phyloP scores from a whole-genome alignment of 192 early-diverging fungal genomes.

The Linnemannia zychae region DNA sequence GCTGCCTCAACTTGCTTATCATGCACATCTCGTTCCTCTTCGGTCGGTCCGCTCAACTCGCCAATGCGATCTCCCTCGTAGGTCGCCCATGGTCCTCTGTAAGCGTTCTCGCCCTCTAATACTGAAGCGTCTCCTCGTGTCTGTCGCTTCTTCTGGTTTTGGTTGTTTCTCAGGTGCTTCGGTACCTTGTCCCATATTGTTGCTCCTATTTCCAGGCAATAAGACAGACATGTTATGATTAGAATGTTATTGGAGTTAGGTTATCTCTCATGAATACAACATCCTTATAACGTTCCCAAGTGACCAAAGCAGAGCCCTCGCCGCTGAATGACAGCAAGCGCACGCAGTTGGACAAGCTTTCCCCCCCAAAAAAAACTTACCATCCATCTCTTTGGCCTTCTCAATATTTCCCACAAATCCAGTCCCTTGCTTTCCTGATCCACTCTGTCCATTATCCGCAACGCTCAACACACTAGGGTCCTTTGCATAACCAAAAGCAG shows the following conservation, averaged over 20 bases:
- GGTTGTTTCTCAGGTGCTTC: constrained; percentile 54
- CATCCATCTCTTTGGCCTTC: constrained; percentile 64
- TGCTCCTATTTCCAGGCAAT: constrained; percentile 27
- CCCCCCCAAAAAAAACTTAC: no score
- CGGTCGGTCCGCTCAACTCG: constrained; percentile 65
- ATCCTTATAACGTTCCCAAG: no score
- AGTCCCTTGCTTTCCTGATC: constrained; percentile 64
- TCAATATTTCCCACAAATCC: constrained; percentile 76
- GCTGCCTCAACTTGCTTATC: constrained; percentile 62
- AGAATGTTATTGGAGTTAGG: neutral
- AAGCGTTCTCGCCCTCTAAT: constrained; percentile 82
- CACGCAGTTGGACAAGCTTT: no score
- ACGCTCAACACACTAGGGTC: constrained; percentile 76
- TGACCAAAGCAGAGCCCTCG: no score
- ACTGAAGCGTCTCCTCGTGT: constrained; percentile 80
- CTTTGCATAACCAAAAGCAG: constrained; percentile 83
- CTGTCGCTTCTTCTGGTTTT: constrained; percentile 75
- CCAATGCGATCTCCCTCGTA: constrained; percentile 88
- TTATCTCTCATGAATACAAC: no score
- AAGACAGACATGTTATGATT: no score
- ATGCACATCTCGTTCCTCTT: constrained; percentile 65
- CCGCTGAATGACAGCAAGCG: no score
- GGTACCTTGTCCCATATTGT: constrained; percentile 58
- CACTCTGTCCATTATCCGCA: constrained; percentile 52
- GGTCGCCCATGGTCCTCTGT: constrained; percentile 95